Evolutionary conservation across 768 basidiomycete species (phyloP).

Genomic region (Amanita molliuscula): DNA sequence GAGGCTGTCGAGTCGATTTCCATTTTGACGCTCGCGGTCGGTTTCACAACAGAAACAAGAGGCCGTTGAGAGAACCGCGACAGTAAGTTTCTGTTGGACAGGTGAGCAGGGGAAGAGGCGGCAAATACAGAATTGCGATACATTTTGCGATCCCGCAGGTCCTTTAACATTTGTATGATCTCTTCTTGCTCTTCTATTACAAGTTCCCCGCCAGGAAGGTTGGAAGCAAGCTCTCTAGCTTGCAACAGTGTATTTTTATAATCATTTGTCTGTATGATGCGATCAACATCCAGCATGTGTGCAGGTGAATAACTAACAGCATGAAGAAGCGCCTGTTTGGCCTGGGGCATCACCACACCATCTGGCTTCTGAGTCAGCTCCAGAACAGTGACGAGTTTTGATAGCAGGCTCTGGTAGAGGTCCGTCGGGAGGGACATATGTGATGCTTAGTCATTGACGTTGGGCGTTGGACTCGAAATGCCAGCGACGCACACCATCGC

Average conservation of each 20-base stretch:
- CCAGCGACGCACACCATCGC: slow-evolving; percentile 20
- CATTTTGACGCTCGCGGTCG: slow-evolving; percentile 31
- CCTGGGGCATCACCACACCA: slow-evolving; percentile 41
- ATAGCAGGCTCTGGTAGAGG: slow-evolving; percentile 46
- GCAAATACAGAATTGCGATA: slow-evolving; percentile 16
- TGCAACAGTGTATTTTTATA: slow-evolving; percentile 48
- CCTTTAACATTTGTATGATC: slow-evolving; percentile 58
- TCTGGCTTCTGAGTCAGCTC: slow-evolving; percentile 50
- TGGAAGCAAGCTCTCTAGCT: slow-evolving; percentile 48
- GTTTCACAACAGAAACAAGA: slow-evolving; percentile 20
- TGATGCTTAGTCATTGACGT: neutral
- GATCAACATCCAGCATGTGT: neutral
- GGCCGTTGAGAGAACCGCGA: slow-evolving; percentile 37
- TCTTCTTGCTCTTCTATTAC: slow-evolving; percentile 59
- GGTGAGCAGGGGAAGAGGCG: slow-evolving; percentile 1
- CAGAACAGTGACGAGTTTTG: slow-evolving; percentile 50
- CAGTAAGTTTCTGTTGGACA: slow-evolving; percentile 37
- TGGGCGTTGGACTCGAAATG: slow-evolving; percentile 12
- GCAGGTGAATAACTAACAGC: slow-evolving; percentile 32
- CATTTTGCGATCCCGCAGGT: slow-evolving; percentile 54
- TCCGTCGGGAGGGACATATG: slow-evolving; percentile 24
- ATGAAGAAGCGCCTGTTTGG: slow-evolving; percentile 57
- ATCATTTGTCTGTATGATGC: slow-evolving; percentile 48
- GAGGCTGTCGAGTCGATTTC: slow-evolving; percentile 72
- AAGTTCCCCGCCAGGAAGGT: slow-evolving; percentile 67